Evolutionary conservation across 2,329 filamentous ascomycete species (phyloP), one percentile per base, ranked within the genome.

Genomic region (Fonsecaea multimorphosa): DNA sequence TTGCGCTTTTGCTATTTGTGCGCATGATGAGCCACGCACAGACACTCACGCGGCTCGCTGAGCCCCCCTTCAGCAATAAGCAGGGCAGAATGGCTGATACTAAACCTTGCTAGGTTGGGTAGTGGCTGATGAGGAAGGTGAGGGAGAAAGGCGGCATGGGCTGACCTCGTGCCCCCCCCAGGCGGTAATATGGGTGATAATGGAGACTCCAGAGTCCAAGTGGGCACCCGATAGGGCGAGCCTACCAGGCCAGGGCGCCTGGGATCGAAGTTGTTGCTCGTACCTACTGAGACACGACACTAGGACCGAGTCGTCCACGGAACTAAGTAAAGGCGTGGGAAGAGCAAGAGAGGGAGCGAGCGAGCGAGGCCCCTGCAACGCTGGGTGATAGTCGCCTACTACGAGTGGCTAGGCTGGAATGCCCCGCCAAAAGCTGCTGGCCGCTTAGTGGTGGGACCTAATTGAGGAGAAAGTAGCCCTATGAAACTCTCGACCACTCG

Each of bases 21-120:
- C 57, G 44, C 57, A 38, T 60, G 44, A 60, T 60, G 58, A 36
- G 46, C 46, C 57, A 49, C 19, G 14, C 54, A 34, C 19, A 22
- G 16, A 38, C 22, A 3, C 16, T 49, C 57, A 36, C 44, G 38
- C 57, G 29, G n/a, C 57, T 36, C 19, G 57, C 31, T 36, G 44
- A 52, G 31, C 19, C 58, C 38, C 22, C 29, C 31, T n/a, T 31
- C 2, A 38, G 58, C 32, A 60, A 22, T 36, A 44, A 52, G 49
- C 31, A 31, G 16, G 12, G n/a, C 16, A 31, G 27, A 31, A 31
- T 54, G 51, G 31, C 51, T 34, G 27, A 54, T 12, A 31, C 31
- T 16, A 2, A 54, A 54, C 27, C 27, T 49, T 49, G 44, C 44
- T 24, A 49, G 44, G 44, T 49, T 27, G 44, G 34, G 40, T 32